Evolutionary conservation across 2,329 filamentous ascomycete genomes (phyloP), one percentile per base, ranked within the genome.

Genomic region (Remersonia thermophila): DNA sequence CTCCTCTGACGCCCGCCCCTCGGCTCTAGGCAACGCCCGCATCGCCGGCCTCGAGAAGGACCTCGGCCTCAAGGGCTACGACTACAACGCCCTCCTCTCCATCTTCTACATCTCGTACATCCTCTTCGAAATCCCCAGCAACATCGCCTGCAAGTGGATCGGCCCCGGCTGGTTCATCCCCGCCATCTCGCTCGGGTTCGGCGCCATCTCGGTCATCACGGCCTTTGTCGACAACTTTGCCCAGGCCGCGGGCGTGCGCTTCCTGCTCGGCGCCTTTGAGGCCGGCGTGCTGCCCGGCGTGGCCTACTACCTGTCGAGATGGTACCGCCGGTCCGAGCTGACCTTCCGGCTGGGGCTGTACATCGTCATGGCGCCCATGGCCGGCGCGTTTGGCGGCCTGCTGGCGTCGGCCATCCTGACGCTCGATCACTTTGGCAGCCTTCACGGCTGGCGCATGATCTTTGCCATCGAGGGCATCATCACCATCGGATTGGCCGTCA

Each of bases 371-470:
- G 71, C 73, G 0, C 73, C 73, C 1, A 56, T 80, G 0, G 73
- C 74, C 0, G 74, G 74, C 12, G 74, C 74, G 0, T 79, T 79
- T 42, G 74, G 76, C n/a, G 76, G 76, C 1, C 62, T 80, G 0
- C 55, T 80, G 2, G 66, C 66, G 11, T 73, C 65, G 1, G 78
- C 59, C 0, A 82, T 83, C 32, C 58, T 81, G 7, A 72, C 61
- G 0, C 62, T 83, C 5, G 55, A 67, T 16, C 52, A 60, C 32
- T 68, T 80, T 36, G 77, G 75, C 6, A 52, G 60, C 3, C 55
- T 81, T 0, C 59, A 58, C 16, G 58, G 55, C 4, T 83, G 79
- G 79, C 62, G 73, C 27, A 80, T 77, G 77, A 80, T 79, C 56
- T 80, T 80, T 52, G 66, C 71, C 45, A 60, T 67, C 30, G 58